phyloP scores from a whole-genome alignment of 2,329 filamentous ascomycete genomes.

The Phyllosticta citrichinensis region DNA sequence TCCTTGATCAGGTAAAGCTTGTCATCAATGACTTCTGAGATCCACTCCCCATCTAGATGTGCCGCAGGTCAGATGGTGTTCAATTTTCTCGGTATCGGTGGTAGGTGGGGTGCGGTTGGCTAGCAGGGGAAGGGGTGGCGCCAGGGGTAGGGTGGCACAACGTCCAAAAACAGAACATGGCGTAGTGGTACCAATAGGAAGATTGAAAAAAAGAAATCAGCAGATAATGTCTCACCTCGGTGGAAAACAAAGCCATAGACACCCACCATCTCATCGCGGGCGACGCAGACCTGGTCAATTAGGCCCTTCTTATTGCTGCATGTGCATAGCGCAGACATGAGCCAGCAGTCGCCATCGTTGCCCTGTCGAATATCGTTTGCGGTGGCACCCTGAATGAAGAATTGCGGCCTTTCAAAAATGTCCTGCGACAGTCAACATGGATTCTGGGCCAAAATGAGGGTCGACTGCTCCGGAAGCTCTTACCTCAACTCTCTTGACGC shows the following conservation, averaged over 20 bases:
- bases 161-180: not conserved
- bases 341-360: constrained; percentile 72
- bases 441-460: not conserved
- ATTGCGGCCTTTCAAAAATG: constrained; percentile 69
- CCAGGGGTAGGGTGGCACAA: not conserved
- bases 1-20: constrained; percentile 71
- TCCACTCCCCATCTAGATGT: constrained; percentile 48
- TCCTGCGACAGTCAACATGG: constrained; percentile 43
- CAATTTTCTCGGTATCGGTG: not conserved
- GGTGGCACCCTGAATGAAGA: constrained; percentile 66
- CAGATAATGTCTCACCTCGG: constrained; percentile 35
- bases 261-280: constrained; percentile 59
- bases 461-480: constrained; percentile 1
- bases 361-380: constrained; percentile 73
- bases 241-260: constrained; percentile 83
- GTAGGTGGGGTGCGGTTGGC: not conserved
- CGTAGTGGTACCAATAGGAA: not conserved
- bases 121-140: not conserved
- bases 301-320: constrained; percentile 61
- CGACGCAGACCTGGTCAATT: constrained; percentile 65
- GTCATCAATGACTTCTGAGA: constrained; percentile 83
- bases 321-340: constrained; percentile 69
- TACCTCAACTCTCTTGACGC: constrained; percentile 60
- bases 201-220: not conserved
- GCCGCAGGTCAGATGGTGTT: not conserved